Conservation (phyloP, 345 rosid genomes). For the Melaleuca quinquenervia region DNA sequence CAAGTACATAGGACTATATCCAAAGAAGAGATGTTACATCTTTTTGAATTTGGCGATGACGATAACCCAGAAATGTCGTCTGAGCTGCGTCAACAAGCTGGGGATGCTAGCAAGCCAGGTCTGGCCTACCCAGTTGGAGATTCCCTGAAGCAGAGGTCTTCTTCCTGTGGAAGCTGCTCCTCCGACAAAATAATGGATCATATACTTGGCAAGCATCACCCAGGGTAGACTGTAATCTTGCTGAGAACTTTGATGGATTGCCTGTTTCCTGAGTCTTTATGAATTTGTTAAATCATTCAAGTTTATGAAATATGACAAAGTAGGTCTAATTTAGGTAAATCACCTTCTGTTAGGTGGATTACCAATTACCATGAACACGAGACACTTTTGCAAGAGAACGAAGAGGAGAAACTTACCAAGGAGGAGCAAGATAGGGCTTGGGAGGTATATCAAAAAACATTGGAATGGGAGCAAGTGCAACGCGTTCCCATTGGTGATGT, state of each 20-base stretch:
- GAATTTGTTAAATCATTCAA: neutral
- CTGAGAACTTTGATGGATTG: neutral
- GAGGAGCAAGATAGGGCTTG: conserved; percentile 99
- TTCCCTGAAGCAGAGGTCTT: conserved; percentile 40
- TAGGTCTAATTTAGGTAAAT: neutral
- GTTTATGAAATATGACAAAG: neutral
- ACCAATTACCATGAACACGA: conserved; percentile 93
- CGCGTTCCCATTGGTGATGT: conserved; percentile 46
- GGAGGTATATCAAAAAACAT: conserved; percentile 71
- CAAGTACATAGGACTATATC: conserved; percentile 94
- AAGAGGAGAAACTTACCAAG: conserved; percentile 91
- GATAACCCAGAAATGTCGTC: conserved; percentile 49
- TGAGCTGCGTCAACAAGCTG: conserved; percentile 30
- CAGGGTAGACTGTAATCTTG: conserved; percentile 33
- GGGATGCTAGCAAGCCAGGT: conserved; percentile 14
- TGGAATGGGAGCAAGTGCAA: conserved; percentile 93
- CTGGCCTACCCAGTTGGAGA: conserved; percentile 15
- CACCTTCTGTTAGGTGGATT: conserved; percentile 54
- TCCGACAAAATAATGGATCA: conserved; percentile 91
- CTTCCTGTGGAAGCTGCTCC: conserved; percentile 46
- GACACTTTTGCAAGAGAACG: conserved; percentile 96
- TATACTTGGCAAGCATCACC: conserved; percentile 63
- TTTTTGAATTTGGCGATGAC: conserved; percentile 94
- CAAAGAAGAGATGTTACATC: conserved; percentile 97
- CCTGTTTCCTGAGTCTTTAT: neutral